Percentiles rank a stretch among this genome's conserved stretches.
These are phyloP conservation scores for Carex cristatella DNA, from an alignment of 176 grass and related monocot genomes.

Conservation along the genomic window DNA sequence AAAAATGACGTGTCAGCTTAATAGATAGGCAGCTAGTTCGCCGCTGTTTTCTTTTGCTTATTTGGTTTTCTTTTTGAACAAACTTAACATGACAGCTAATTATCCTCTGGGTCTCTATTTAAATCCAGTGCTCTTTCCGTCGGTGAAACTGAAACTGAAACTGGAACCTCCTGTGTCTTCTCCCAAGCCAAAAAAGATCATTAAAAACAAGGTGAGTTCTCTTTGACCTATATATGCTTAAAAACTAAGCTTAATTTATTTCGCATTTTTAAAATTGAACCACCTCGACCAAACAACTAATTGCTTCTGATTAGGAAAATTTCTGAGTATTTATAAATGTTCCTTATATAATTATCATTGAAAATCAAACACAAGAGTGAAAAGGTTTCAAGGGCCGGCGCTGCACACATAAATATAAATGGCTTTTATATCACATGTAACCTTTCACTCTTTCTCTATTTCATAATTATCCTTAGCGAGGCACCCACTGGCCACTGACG, in stretches of 20 bases:
- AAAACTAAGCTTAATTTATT: neutral
- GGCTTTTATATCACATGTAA: neutral
- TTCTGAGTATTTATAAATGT: neutral
- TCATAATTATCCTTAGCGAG: no score
- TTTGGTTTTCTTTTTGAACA: neutral
- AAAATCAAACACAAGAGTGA: neutral
- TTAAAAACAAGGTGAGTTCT: neutral
- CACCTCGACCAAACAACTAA: neutral
- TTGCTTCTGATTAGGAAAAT: neutral
- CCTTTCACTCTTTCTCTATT: no score
- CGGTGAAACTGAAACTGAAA: neutral
- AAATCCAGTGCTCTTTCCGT: neutral
- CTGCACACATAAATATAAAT: neutral
- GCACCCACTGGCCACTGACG: no score
- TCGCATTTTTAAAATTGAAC: neutral
- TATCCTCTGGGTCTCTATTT: neutral
- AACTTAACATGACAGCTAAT: neutral
- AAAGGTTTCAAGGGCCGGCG: neutral
- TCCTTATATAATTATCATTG: neutral
- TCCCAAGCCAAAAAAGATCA: neutral
- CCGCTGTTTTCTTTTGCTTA: neutral
- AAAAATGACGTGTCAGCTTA: neutral
- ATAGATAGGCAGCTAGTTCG: neutral
- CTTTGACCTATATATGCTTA: neutral
- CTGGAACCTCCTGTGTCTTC: neutral